Evolutionary conservation across 352 stramenopile species (phyloP), one percentile per base, ranked within the genome.

Genomic region (Pythium biforme): DNA sequence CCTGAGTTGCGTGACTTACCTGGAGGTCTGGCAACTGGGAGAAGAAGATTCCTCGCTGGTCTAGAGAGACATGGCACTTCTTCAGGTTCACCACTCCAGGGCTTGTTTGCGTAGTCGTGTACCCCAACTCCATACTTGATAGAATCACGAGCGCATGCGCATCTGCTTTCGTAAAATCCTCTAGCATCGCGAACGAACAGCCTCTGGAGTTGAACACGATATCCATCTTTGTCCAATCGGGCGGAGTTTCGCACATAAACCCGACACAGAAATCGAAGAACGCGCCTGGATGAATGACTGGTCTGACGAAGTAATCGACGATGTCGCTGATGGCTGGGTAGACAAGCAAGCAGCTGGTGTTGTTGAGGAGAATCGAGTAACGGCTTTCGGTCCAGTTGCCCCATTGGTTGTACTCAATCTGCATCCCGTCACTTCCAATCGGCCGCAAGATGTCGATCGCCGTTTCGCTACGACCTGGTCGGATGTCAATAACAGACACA

Each of bases 151-250:
- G 55, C 11, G 85, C 83, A 59, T 86, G 80, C 12, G 87, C 77
- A 59, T 93, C 80, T 0, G 62, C 39, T 47, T 82, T 87, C 55
- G 68, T 67, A 27, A 94, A 93, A 50, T 94, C 79, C 59, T 96
- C 87, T n/a, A 96, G 72, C 26, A 96, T 66, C 6, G 83, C 84
- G 59, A 91, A 89, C 11, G 91, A 74, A 59, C 87, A 94, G 10
- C 82, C 81, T 29, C 66, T 72, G 19, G 84, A 89, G 58, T 79
- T 71, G 29, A 94, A 46, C 25, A 67, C 66, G 15, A 94, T 82
- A n/a, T 95, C 86, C 69, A 91, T 76, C 68, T 87, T 90, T 34
- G 80, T 81, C 86, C 84, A 95, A 46, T 92, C 81, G 27, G 81
- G 81, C 31, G 76, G 74, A 45, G 73, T 50, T 2, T 74, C 66